Evolutionary conservation across 2,329 filamentous ascomycete species (phyloP), one percentile per base, ranked within the genome.

Genomic region (Meredithiella fracta): DNA sequence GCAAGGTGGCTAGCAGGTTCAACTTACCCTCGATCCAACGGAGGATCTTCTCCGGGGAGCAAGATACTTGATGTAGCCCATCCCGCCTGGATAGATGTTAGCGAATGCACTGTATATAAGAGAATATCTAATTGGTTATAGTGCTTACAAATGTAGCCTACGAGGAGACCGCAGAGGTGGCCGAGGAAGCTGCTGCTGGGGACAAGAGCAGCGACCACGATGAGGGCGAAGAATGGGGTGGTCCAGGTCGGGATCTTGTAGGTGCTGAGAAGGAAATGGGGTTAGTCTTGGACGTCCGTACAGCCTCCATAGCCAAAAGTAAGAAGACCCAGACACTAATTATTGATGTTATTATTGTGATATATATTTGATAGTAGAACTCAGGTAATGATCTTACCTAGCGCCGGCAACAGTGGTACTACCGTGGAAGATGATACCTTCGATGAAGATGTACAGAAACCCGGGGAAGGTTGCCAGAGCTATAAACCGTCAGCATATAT

Each of bases 281-380:
- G 92, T 94, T 89, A 31, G 80, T 75, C 63, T 81, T 82, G 68
- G 85, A 91, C 1, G 86, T 90, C 66, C 89, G 86, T 61, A 96
- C 85, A 4, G 88, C 83, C 68, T 97, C 91, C 61, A 85, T 80
- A 44, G 82, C 84, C 37, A 97, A 75, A 22, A 98, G 76, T 25
- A 95, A 76, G 67, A 97, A 96, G 0, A 94, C 84, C 88, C 91
- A 96, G 56, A 96, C 78, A 67, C 90, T 95, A 60, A 59, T 6
- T 20, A 23, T 49, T 7, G 40, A 47, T 53, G 31, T 14, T 17
- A 26, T 15, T 40, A 25, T 14, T 8, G n/a, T n/a, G n/a, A n/a
- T 20, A 23, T 51, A 34, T 17, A 25, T 20, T 20, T 14, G 23
- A 23, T 20, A 9, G n/a, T 8, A 3, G 23, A 14, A 23, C 8